These are phyloP conservation scores for Ceratocystis harringtonii DNA, from an alignment of 2,329 filamentous ascomycete species.

Conservation along the genomic window DNA sequence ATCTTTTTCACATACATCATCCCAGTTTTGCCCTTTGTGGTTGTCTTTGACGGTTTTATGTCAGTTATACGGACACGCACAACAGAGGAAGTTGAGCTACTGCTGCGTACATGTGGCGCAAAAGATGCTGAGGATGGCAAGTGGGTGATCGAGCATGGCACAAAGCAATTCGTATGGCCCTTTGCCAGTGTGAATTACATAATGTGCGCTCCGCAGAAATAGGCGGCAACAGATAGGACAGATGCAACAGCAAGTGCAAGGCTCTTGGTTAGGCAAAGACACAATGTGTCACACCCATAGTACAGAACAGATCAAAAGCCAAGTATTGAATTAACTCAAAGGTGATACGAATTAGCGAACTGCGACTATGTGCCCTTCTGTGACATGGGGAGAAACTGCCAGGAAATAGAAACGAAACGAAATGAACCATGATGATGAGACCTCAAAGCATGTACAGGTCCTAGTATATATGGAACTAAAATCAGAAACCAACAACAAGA, in stretches of 20 bases:
- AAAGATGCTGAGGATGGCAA: conserved; percentile 26
- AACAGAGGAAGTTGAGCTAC: conserved; percentile 44
- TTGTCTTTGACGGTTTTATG: conserved; percentile 54
- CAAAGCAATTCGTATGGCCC: conserved; percentile 35
- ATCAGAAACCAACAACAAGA: not conserved
- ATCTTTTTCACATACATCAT: conserved; percentile 52
- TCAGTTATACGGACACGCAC: conserved; percentile 53
- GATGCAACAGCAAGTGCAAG: too few species aligned
- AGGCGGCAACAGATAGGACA: not conserved
- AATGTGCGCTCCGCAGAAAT: conserved; percentile 29
- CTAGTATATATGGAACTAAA: not conserved
- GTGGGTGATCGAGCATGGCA: conserved; percentile 38
- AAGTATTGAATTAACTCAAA: not conserved
- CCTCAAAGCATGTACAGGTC: not conserved
- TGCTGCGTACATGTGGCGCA: conserved; percentile 39
- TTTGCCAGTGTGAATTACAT: conserved; percentile 38
- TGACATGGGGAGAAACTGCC: not conserved
- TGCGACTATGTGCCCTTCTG: not conserved
- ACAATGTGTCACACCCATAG: not conserved
- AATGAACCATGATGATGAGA: not conserved
- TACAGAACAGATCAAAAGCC: not conserved
- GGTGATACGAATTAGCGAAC: not conserved
- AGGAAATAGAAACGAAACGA: not conserved
- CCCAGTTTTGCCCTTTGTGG: conserved; percentile 51
- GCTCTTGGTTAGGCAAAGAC: too few species aligned